Evolutionary conservation across 768 basidiomycete genomes (phyloP), one percentile per base, ranked within the genome.

Genomic region (Gelatoporia subvermispora): DNA sequence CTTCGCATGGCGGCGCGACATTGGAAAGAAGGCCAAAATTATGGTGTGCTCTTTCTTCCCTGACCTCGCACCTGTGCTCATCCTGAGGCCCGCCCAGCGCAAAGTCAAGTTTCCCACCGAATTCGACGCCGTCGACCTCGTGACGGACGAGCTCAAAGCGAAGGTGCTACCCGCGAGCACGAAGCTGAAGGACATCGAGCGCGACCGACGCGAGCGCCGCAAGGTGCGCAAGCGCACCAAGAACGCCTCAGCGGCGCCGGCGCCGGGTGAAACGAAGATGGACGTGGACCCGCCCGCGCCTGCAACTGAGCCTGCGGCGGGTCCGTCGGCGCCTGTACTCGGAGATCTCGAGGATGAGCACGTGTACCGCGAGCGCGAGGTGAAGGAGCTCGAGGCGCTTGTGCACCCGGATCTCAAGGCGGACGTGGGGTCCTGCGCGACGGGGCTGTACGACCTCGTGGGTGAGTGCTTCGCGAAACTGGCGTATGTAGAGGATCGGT

Each of bases 21-120:
- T 96, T 50, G 68, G 68, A 44, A 92, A 86, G 72, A 98, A 98
- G 63, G 84, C 95, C 2, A 98, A 99, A 71, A 95, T 98, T 64
- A 93, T 99, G 95, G 88, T 88, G 51, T 38, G 69, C 58, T 24
- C 3, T n/a, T n/a, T 4, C 35, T 13, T 25, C 44, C 46, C 20
- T 47, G 21, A 11, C 4, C 43, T 23, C 16, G 23, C 48, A 0
- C 17, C 21, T 8, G 37, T 24, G 7, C 21, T 39, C 40, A 42
- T 47, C 17, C 24, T 25, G 31, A 45, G n/a, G 24, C 15, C 24
- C 28, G 13, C 46, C 36, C 59, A 90, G 88, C 81, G 87, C 40
- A 88, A 85, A 74, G 93, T 99, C 51, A 96, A 93, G 68, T 97
- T 97, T 66, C 84, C 88, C 1, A 75, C 82, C 37, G 92, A 95